phyloP scores from a whole-genome alignment of 2,329 filamentous ascomycete species.

The Pestalotiopsis fici region DNA sequence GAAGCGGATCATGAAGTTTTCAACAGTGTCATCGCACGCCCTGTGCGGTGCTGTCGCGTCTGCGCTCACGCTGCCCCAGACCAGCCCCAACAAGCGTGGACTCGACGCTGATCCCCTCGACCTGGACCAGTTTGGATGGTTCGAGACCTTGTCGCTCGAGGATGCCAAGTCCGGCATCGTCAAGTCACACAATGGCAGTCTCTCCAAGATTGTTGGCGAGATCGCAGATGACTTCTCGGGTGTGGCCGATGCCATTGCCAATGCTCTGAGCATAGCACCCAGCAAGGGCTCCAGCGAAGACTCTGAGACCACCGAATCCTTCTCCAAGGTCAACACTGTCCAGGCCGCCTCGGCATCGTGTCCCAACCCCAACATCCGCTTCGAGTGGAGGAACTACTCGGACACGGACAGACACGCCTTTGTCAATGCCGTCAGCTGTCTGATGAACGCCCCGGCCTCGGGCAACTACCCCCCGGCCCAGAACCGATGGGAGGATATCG shows the following conservation, averaged over 20 bases:
- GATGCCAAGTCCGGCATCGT: slow-evolving; percentile 5
- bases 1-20: slow-evolving; percentile 6
- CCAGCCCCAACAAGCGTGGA: background rate
- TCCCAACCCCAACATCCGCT: slow-evolving; percentile 26
- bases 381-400: slow-evolving; percentile 32
- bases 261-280: background rate
- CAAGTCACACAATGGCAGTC: background rate
- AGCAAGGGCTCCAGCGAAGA: background rate
- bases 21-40: background rate
- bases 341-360: slow-evolving; percentile 6
- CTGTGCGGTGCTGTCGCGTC: slow-evolving; percentile 6
- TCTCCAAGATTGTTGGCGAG: background rate
- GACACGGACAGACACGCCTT: slow-evolving; percentile 28
- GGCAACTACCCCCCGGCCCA: slow-evolving; percentile 23
- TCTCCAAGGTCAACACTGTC: background rate
- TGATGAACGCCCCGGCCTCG: slow-evolving; percentile 24
- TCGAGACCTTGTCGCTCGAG: slow-evolving; percentile 7
- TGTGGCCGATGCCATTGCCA: background rate
- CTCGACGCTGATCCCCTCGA: background rate
- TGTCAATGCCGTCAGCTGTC: slow-evolving; percentile 28
- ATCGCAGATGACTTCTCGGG: background rate
- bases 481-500: slow-evolving; percentile 34
- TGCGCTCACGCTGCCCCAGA: background rate
- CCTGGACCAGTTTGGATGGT: slow-evolving; percentile 3
- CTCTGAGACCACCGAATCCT: background rate